phyloP scores from a whole-genome alignment of 441 rosid species.

The Cnidoscolus chayamansa region DNA sequence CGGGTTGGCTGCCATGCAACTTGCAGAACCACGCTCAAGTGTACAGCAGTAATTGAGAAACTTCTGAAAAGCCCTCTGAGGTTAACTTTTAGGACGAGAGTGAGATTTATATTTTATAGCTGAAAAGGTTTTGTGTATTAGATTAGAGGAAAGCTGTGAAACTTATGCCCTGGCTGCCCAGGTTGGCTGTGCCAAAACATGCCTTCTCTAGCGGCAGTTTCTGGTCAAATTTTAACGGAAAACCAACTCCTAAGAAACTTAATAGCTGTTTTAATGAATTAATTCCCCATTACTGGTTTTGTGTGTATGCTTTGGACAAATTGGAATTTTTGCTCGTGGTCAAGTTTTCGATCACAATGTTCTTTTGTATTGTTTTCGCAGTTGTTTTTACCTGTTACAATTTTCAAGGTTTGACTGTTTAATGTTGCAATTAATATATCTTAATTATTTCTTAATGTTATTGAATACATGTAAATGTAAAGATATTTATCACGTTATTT shows the following conservation, averaged over 20 bases:
- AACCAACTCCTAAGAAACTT: conserved; percentile 28
- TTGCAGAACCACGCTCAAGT: conserved; percentile 32
- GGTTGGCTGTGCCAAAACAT: conserved; percentile 71
- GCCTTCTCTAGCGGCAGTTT: conserved; percentile 99
- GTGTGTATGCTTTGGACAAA: conserved; percentile 32
- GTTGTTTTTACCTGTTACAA: too few relatives aligned
- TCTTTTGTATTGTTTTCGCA: too few relatives aligned
- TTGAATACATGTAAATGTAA: too few relatives aligned
- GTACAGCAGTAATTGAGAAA: conserved; percentile 43
- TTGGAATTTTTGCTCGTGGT: background rate
- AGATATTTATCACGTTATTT: too few relatives aligned
- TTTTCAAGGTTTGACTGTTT: too few relatives aligned
- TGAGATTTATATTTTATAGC: conserved; percentile 28
- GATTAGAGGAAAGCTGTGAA: conserved; percentile 43
- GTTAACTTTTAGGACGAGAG: conserved; percentile 33
- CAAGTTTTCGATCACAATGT: too few relatives aligned
- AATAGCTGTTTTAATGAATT: conserved; percentile 25
- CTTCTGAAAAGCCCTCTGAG: conserved; percentile 22
- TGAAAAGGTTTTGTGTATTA: conserved; percentile 45
- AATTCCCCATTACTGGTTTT: conserved; percentile 15
- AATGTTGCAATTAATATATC: too few relatives aligned
- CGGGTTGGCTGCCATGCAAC: conserved; percentile 30
- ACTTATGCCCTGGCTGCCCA: conserved; percentile 76
- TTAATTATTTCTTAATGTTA: too few relatives aligned
- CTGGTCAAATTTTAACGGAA: conserved; percentile 37